Evolutionary conservation across 768 basidiomycete species (phyloP), one percentile per base, ranked within the genome.

Genomic region (Pholiota molesta): DNA sequence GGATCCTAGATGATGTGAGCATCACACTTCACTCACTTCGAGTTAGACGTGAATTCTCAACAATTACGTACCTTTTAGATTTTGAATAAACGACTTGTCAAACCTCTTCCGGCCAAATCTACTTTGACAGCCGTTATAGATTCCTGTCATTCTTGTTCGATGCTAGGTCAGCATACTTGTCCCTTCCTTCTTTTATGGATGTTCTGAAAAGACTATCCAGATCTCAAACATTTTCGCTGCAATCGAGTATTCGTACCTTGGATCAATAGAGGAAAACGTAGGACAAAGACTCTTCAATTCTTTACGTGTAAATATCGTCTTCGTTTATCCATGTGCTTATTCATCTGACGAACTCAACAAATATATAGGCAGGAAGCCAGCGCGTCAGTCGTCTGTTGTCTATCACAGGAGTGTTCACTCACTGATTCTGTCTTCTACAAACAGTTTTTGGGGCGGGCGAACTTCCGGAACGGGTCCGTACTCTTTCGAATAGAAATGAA

Each of bases 1-100:
- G 19, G 47, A 58, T 58, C 57, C 19, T 35, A n/a, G 57, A 58
- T 21, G 57, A 58, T 49, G 57, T 58, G 14, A 51, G 29, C 10
- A 16, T 55, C 19, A 28, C 21, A 39, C 31, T 13, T 19, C 26
- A n/a, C 11, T n/a, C 11, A 5, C n/a, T 31, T 26, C 13, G 9
- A 37, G 35, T 37, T 37, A 16, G 14, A n/a, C 2, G 26, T 49
- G 7, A n/a, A 16, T 45, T 21, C 29, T 31, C 3, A 29, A 19
- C 28, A 11, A 33, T 33, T 21, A 19, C n/a, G n/a, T n/a, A n/a
- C 44, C 28, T 17, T 39, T 37, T 21, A 58, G 57, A 58, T 17
- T 23, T n/a, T 58, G 31, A 10, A 58, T 23, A 8, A 58, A 9
- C 45, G 9, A 17, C 57, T 58, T 21, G 47, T 58, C 47, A 21